Percentiles rank a stretch among this genome's conserved stretches.
Conservation (phyloP, 805 yeast species). For the Candida yuanshanica region DNA sequence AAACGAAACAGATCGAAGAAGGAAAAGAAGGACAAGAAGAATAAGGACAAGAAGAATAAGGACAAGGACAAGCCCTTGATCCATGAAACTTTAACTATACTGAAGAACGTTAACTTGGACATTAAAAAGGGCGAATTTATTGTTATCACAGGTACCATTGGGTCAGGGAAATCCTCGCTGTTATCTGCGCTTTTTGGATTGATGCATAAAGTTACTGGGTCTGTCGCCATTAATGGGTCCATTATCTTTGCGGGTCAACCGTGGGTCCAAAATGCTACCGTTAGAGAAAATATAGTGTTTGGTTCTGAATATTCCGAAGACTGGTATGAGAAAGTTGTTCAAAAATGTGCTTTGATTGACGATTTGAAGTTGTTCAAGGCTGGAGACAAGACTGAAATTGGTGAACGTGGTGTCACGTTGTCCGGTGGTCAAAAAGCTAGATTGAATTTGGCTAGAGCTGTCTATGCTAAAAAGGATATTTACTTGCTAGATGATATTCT, state of each 20-base stretch:
- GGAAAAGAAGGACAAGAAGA: too few species aligned
- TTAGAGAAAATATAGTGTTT: constrained; percentile 65
- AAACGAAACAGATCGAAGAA: too few species aligned
- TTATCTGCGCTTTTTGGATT: constrained; percentile 65
- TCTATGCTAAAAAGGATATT: constrained; percentile 54
- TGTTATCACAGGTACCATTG: constrained; percentile 70
- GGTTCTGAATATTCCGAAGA: constrained; percentile 48
- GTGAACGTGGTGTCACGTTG: constrained; percentile 76
- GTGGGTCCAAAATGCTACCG: constrained; percentile 78
- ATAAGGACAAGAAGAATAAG: too few species aligned
- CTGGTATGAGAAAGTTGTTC: constrained; percentile 47
- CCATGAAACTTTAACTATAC: constrained; percentile 19
- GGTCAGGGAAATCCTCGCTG: constrained; percentile 73
- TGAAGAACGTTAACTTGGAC: constrained; percentile 40
- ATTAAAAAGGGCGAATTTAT: constrained; percentile 64
- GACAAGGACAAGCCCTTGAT: too few species aligned
- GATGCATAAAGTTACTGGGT: constrained; percentile 40
- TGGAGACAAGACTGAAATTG: constrained; percentile 74
- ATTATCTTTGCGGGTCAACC: constrained; percentile 55
- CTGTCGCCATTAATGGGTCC: constrained; percentile 49
- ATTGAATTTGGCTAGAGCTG: constrained; percentile 62
- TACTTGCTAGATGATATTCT: constrained; percentile 59
- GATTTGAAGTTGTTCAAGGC: constrained; percentile 63
- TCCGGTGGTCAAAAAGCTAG: constrained; percentile 73
- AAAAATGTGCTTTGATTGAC: constrained; percentile 55